Conservation (phyloP, 345 rosid genomes). For the Stellera chamaejasme region DNA sequence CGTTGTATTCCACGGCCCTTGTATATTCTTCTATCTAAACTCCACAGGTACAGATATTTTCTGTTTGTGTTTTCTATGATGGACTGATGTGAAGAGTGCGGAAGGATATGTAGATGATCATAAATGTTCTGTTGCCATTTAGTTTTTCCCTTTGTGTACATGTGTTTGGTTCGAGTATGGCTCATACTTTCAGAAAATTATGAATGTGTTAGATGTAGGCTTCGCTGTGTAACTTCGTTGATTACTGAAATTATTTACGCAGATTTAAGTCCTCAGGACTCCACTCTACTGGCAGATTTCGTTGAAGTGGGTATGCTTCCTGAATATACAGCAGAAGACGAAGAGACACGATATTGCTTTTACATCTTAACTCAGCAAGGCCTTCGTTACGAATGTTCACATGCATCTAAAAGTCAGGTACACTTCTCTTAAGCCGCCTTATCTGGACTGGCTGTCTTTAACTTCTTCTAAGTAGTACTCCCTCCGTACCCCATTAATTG, state of each 20-base stretch:
- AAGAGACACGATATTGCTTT: slow-evolving; percentile 46
- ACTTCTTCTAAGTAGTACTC: no score
- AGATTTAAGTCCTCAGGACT: slow-evolving; percentile 97
- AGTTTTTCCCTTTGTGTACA: neutral
- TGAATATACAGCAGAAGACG: slow-evolving; percentile 57
- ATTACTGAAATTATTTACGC: slow-evolving; percentile 15
- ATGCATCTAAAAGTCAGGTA: slow-evolving; percentile 67
- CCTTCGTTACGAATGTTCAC: slow-evolving; percentile 76
- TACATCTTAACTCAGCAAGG: slow-evolving; percentile 74
- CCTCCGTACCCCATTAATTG: no score
- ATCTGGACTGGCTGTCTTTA: neutral
- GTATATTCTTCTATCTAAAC: slow-evolving; percentile 71
- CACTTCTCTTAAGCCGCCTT: neutral
- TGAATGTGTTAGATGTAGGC: neutral
- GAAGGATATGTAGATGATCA: neutral
- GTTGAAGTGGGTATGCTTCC: slow-evolving; percentile 70
- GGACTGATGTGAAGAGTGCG: neutral
- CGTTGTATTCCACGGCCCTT: slow-evolving; percentile 81
- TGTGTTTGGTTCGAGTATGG: no score
- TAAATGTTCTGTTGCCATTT: neutral
- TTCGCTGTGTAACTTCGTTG: slow-evolving; percentile 1
- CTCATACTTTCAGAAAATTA: no score
- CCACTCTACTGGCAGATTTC: slow-evolving; percentile 69
- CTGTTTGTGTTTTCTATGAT: no score
- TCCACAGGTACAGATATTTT: slow-evolving; percentile 50